Evolutionary conservation across 305 asterid species (phyloP).

Genomic region (Ajuga reptans): DNA sequence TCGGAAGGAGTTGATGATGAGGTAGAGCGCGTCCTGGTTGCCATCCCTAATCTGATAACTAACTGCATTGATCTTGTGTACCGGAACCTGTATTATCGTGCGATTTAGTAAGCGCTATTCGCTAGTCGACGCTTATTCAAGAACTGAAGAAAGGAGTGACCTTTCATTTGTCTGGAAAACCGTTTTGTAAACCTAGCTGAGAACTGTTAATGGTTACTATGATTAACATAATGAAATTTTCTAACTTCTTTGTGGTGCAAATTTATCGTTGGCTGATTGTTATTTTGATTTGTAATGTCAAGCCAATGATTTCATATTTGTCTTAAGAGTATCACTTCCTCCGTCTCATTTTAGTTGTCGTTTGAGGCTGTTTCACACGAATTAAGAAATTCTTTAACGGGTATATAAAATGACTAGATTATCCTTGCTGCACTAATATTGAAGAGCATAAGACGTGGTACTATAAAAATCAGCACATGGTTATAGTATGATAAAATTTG

Average conservation of each 20-base stretch:
- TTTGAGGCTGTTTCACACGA: too few species aligned
- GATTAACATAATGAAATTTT: not conserved
- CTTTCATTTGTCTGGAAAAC: constrained; percentile 1
- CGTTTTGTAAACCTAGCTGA: constrained; percentile 2
- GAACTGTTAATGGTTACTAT: not conserved
- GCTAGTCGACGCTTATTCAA: not conserved
- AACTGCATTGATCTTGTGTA: constrained; percentile 7
- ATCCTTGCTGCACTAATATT: too few species aligned
- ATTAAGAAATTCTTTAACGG: too few species aligned
- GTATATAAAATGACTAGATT: too few species aligned
- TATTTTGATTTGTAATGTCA: not conserved
- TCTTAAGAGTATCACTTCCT: too few species aligned
- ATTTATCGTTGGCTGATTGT: too few species aligned
- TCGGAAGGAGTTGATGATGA: constrained; percentile 11
- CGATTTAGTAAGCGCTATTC: constrained; percentile 16
- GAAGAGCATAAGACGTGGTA: too few species aligned
- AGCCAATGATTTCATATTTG: too few species aligned
- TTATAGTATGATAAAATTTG: too few species aligned
- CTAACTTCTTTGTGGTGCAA: too few species aligned
- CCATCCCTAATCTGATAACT: not conserved
- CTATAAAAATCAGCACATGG: too few species aligned
- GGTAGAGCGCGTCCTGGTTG: not conserved
- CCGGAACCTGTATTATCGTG: constrained; percentile 6
- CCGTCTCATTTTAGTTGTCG: too few species aligned
- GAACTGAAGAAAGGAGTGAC: constrained; percentile 7